Evolutionary conservation across 257 asterid genomes (phyloP), one percentile per base, ranked within the genome.

Genomic region (Knoxia roxburghii): DNA sequence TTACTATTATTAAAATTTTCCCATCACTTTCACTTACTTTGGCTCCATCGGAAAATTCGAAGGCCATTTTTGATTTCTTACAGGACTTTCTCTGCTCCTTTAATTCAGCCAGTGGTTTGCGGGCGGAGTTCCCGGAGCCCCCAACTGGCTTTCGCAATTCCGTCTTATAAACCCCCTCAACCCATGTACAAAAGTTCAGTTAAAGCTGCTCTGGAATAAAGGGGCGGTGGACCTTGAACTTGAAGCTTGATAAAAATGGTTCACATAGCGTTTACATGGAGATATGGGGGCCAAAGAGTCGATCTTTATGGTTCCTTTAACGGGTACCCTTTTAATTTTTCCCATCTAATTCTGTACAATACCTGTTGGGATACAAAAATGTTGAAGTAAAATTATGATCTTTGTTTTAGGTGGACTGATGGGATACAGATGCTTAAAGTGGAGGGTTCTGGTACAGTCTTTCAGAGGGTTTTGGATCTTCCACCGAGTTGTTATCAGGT

Each of bases 401-500:
- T 64, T 62, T 62, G 12, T 9, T 30, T 65, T 23, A 85, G 95
- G 75, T 88, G 95, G 95, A 76, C 77, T 67, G 79, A 80, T 70
- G 77, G 81, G 73, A 67, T 84, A 72, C 76, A 64, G 39, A 79
- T 88, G 86, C 39, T 60, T 67, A 70, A 76, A 68, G 59, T 83
- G 68, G 88, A 83, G 71, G 95, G 88, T 73, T 83, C 87, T 1
- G 70, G 71, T 8, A 64, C 77, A 54, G 45, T 71, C 66, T 88
- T 82, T 55, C 89, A 85, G 77, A 81, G 74, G 73, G 65, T 74
- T 68, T 65, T 84, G 65, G 90, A 88, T 82, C 85, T 88, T 68
- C 92, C 76, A 0, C 87, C 85, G 5, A 90, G 95, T 26, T 82
- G 79, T 79, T 85, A 87, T 79, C 81, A 83, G 92, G 95, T 87